Base-by-base conservation (phyloP, 495 filamentous ascomycete genomes). In the Aspergillus egyptiacus region DNA sequence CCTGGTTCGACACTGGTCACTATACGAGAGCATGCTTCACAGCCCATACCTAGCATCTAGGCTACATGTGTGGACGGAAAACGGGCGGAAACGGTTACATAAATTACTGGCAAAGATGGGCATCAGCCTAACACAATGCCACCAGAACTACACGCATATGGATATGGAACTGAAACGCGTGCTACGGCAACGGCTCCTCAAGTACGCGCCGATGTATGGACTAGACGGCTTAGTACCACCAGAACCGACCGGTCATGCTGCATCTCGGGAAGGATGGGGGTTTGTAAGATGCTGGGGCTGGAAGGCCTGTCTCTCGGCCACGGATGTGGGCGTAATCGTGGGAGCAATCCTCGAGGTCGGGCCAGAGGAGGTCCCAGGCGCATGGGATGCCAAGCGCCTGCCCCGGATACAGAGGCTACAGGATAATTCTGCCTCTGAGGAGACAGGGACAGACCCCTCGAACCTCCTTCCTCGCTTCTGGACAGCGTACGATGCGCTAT, bases 81-180 rank as follows among this genome's bases (percentile, higher is more conserved):
- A 73, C 31, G 93, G 93, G 14, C 73, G 85, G 18, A 95, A 95
- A 63, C 80, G 91, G 31, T 72, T 98, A n/a, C 89, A 97, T 66
- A 96, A 96, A 61, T 75, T 98, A 1, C 75, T 98, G 9, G 93
- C 93, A 27, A 98, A 96, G 65, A 98, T 98, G 94, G 93, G 93
- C 19, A 87, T 98, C 55, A 91, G 86, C 64, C 72, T 97, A 24
- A 85, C 80, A 15, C 91, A 97, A 72, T 95, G 90, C 68, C 89
- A 88, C 54, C 91, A 96, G 63, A 91, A 79, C 59, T 98, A 98
- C 63, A 87, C 90, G 2, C 93, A 98, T 66, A 96, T 98, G 89
- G 94, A 98, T 62, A 91, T 97, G 86, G 83, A 93, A 59, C 70
- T 98, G 30, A 98, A 98, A 67, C 83, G 87, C 18, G 86, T 85